phyloP scores from a whole-genome alignment of 2,329 filamentous ascomycete species.

The Fusarium tupiense region DNA sequence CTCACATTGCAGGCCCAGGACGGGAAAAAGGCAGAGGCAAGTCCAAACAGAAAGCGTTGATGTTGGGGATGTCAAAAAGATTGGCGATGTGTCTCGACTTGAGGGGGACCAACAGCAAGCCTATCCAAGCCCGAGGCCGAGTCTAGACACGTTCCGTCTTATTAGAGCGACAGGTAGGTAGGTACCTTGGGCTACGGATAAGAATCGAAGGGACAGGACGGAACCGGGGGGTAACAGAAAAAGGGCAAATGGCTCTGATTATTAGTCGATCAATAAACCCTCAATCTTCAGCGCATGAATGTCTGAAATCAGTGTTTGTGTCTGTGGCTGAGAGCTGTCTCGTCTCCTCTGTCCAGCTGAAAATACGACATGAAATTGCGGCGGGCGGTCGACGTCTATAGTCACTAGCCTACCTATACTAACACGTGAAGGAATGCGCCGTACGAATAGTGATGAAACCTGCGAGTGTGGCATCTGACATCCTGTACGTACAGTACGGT shows the following conservation, averaged over 20 bases:
- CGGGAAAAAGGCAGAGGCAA: neutral
- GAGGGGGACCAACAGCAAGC: neutral
- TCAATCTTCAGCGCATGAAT: constrained; percentile 12
- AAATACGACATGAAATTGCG: constrained; percentile 28
- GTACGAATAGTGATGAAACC: neutral
- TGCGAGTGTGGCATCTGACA: constrained; percentile 13
- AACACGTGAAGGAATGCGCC: constrained; percentile 36
- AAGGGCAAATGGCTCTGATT: constrained; percentile 6
- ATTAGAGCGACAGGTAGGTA: constrained; percentile 11
- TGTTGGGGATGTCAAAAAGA: constrained; percentile 28
- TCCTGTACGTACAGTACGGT: neutral
- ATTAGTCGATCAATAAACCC: neutral
- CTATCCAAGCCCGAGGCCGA: constrained; percentile 19
- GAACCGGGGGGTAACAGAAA: neutral
- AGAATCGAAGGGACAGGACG: neutral
- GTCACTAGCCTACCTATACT: neutral
- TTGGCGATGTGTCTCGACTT: constrained; percentile 28
- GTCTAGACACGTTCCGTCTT: constrained; percentile 11
- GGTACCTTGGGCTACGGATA: neutral
- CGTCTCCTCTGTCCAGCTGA: constrained; percentile 4
- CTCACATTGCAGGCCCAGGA: constrained; percentile 34
- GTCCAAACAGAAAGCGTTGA: constrained; percentile 6
- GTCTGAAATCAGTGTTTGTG: constrained; percentile 11
- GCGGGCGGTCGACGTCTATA: neutral
- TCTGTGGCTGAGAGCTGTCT: constrained; percentile 26